phyloP scores from a whole-genome alignment of 306 rosid species.

The Glycine latifolia region DNA sequence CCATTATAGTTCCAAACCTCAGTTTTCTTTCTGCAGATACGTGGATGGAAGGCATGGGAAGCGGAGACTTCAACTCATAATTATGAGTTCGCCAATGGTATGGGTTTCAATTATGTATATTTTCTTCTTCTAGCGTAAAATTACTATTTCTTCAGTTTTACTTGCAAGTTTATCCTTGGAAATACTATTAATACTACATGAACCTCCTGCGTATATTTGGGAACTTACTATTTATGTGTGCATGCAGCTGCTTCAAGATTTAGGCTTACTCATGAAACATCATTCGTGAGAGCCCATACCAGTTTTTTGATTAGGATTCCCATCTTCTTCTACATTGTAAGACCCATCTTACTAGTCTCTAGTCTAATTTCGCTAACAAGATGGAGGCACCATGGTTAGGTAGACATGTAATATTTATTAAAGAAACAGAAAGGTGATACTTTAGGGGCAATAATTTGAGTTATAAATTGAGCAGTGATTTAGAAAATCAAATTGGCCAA shows the following conservation, averaged over 20 bases:
- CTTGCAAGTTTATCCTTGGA: constrained; percentile 13
- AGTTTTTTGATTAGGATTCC: constrained; percentile 79
- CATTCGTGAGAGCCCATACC: constrained; percentile 87
- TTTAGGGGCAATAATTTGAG: background rate
- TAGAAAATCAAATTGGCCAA: background rate
- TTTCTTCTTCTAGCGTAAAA: background rate
- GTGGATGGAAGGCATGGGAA: constrained; percentile 99
- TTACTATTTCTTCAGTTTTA: background rate
- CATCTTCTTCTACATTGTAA: constrained; percentile 77
- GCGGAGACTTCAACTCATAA: constrained; percentile 68
- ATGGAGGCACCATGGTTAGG: background rate
- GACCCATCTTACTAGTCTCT: constrained; percentile 43
- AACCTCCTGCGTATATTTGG: constrained; percentile 14
- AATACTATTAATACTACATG: background rate
- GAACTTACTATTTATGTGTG: constrained; percentile 23
- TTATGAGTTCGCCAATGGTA: constrained; percentile 84
- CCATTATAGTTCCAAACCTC: background rate
- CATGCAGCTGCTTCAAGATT: constrained; percentile 74
- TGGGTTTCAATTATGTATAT: constrained; percentile 11
- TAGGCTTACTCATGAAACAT: constrained; percentile 90
- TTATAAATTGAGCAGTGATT: background rate
- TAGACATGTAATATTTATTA: background rate
- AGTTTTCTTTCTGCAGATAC: constrained; percentile 65
- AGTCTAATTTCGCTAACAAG: background rate
- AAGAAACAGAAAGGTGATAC: background rate